Percentiles rank a stretch among this genome's conserved stretches.
phyloP scores from a whole-genome alignment of 176 grass and related monocot genomes.

The Olyra latifolia region DNA sequence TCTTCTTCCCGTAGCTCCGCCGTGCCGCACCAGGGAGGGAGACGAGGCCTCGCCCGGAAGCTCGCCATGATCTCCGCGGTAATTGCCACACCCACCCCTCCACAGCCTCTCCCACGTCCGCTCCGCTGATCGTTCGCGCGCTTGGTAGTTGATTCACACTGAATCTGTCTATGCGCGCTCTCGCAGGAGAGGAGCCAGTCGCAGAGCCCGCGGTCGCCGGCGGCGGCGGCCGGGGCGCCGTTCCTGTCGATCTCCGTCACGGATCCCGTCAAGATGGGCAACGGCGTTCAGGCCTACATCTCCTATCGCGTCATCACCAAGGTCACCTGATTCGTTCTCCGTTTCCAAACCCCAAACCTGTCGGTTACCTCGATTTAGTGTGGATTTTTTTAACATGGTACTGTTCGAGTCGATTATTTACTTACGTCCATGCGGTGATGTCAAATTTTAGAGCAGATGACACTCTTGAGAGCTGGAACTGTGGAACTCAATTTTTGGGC shows the following conservation, averaged over 20 bases:
- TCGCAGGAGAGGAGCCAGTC: conserved; percentile 72
- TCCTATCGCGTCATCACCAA: conserved; percentile 97
- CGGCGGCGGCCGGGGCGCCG: conserved; percentile 39
- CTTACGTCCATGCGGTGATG: neutral
- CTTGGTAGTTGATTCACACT: conserved; percentile 9
- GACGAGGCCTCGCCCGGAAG: conserved; percentile 41
- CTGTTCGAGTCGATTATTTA: neutral
- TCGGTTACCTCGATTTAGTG: conserved; percentile 15
- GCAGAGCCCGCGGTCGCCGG: conserved; percentile 73
- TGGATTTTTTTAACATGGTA: neutral
- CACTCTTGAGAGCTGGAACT: conserved; percentile 10
- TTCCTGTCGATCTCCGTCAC: conserved; percentile 80
- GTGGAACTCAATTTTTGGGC: conserved; percentile 32
- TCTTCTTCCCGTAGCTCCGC: conserved; percentile 39
- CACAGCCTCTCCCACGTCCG: neutral
- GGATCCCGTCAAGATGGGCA: conserved; percentile 96
- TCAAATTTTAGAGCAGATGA: conserved; percentile 14
- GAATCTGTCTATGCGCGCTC: conserved; percentile 43
- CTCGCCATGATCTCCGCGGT: conserved; percentile 78
- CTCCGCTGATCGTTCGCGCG: neutral
- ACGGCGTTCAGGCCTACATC: conserved; percentile 96
- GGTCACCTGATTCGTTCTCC: conserved; percentile 45
- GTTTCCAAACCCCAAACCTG: neutral
- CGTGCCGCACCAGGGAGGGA: conserved; percentile 31
- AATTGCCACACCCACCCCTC: neutral